These are phyloP conservation scores for Debaryomyces udenii DNA, from an alignment of 1,139 yeast genomes.

Conservation along the genomic window DNA sequence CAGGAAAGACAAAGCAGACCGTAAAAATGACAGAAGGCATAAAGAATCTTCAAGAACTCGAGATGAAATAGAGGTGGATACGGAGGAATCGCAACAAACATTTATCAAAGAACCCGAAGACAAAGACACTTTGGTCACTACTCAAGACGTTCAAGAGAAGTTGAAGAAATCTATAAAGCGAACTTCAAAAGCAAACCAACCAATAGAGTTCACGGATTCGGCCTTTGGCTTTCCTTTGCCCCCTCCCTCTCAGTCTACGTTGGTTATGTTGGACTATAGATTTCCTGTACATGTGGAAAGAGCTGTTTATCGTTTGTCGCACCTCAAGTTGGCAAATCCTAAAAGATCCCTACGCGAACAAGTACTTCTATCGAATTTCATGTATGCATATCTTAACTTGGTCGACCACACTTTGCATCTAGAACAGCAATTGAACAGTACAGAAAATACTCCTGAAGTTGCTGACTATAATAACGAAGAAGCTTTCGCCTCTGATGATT, in stretches of 20 bases:
- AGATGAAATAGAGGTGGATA: not conserved
- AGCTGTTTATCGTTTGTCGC: conserved; percentile 90
- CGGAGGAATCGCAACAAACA: not conserved
- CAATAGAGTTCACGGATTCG: conserved; percentile 75
- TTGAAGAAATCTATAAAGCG: conserved; percentile 47
- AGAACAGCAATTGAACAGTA: conserved; percentile 51
- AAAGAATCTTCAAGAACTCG: conserved; percentile 9
- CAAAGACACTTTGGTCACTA: conserved; percentile 24
- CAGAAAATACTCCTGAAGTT: conserved; percentile 14
- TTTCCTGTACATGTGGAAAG: conserved; percentile 95
- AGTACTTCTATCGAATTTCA: conserved; percentile 88
- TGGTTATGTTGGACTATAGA: conserved; percentile 79
- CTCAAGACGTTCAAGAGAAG: conserved; percentile 50
- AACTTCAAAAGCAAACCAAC: conserved; percentile 60
- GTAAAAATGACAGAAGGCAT: conserved; percentile 12
- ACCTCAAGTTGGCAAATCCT: conserved; percentile 90
- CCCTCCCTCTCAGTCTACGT: conserved; percentile 72
- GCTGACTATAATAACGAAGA: conserved; percentile 15
- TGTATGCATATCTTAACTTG: conserved; percentile 94
- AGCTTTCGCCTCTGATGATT: conserved; percentile 1
- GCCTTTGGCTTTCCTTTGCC: conserved; percentile 88
- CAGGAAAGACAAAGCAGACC: conserved; percentile 2
- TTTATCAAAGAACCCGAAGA: conserved; percentile 1
- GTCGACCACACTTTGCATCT: conserved; percentile 86
- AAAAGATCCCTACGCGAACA: conserved; percentile 89